Base-by-base conservation (phyloP, 768 basidiomycete species). In the Boletus eberwhitei region DNA sequence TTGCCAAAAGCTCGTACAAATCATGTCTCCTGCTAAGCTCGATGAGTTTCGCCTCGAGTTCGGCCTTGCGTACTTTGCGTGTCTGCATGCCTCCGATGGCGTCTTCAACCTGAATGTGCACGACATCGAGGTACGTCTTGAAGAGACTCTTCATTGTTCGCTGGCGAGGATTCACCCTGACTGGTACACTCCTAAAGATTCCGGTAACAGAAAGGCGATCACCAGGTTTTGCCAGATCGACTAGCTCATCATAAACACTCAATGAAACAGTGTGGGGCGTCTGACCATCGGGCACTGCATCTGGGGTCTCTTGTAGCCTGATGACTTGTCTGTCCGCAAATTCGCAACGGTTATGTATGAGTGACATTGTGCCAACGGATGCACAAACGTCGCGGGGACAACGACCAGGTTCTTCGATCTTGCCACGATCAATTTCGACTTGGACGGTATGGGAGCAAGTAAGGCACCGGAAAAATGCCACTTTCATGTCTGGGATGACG, bases 401-500 rank as follows among this genome's bases (percentile, higher is more conserved):
- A 38, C 84, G 82, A 16, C 79, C 79, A 4, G 97, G 97, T 71
- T 98, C 96, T 67, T 89, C 85, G 62, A 99, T 98, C 72, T 93
- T 91, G 40, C 96, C 97, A n/a, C 95, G 87, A 71, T 98, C 95
- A 47, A 98, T 97, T 66, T 97, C 94, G 58, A 93, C 90, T 67
- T 93, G 93, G 8, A 93, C 86, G n/a, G 97, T 98, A 71, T 98
- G 97, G 38, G 88, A 88, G 70, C 97, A 99, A 36, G 88, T 89
- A 26, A 92, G 77, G 73, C 97, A 99, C 51, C 95, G 90, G 83
- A 99, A 99, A 78, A 99, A 98, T 21, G 96, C 97, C 60, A 85
- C 85, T 74, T 96, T 95, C 97, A 99, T 98, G 73, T 99, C 97
- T 4, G 97, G 97, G 55, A 98, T 98, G 64, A 99, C 90, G 12